Evolutionary conservation across 2,329 filamentous ascomycete species (phyloP).

Genomic region (Lasiodiplodia sp.): DNA sequence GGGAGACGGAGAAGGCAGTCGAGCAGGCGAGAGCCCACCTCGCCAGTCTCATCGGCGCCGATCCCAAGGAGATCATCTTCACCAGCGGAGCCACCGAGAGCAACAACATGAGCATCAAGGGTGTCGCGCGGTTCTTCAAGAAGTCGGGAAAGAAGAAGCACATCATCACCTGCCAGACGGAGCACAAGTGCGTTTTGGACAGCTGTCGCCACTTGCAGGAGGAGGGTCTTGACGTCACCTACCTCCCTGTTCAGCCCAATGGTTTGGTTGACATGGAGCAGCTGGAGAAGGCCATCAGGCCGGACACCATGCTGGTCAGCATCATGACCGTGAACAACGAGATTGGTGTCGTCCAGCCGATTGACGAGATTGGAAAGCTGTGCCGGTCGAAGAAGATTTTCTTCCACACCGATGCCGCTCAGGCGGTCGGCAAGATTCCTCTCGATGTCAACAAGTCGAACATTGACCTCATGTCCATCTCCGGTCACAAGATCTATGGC

Average conservation of each 20-base stretch:
- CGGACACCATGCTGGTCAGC: constrained; percentile 90
- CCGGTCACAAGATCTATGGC: constrained; percentile 97
- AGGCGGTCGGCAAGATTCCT: constrained; percentile 98
- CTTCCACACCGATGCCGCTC: constrained; percentile 96
- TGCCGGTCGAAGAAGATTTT: constrained; percentile 93
- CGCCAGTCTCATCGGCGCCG: constrained; percentile 87
- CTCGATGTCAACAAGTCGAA: constrained; percentile 98
- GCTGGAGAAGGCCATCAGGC: constrained; percentile 86
- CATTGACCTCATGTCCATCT: constrained; percentile 98
- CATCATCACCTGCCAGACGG: constrained; percentile 95
- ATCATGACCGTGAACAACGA: constrained; percentile 99
- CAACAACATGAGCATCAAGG: constrained; percentile 99
- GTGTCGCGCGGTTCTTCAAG: constrained; percentile 94
- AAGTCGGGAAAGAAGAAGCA: constrained; percentile 96
- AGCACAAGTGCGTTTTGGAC: constrained; percentile 98
- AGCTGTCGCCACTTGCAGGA: constrained; percentile 97
- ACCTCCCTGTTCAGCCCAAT: constrained; percentile 85
- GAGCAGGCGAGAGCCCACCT: constrained; percentile 86
- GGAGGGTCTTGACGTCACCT: constrained; percentile 96
- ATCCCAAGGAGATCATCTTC: constrained; percentile 98
- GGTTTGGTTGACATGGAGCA: constrained; percentile 86
- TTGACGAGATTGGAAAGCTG: constrained; percentile 90
- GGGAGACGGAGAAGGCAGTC: constrained; percentile 95
- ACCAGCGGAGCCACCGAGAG: constrained; percentile 98
- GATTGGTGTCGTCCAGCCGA: constrained; percentile 97